A percentile compares a stretch with the other conserved stretches of the same genome.
Conservation (phyloP, 768 basidiomycete genomes). For the Leccinum obscurum region DNA sequence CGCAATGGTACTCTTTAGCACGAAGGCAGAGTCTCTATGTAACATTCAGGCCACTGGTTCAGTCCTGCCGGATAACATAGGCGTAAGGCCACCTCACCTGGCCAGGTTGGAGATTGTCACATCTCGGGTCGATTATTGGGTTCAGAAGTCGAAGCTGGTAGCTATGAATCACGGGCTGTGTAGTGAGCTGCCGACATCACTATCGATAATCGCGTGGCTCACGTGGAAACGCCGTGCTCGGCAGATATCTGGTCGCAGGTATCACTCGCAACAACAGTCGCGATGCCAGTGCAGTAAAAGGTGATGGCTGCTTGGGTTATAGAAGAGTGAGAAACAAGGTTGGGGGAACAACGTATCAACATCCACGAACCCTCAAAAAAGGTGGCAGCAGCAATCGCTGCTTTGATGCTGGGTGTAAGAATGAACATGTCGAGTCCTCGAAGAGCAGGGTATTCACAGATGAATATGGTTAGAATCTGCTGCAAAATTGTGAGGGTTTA, state of each 20-base stretch:
- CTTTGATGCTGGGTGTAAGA: slow-evolving; percentile 12
- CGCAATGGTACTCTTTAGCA: slow-evolving; percentile 47
- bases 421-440: slow-evolving; percentile 18
- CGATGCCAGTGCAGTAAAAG: slow-evolving; percentile 59
- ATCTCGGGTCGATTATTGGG: slow-evolving; percentile 45
- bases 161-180: slow-evolving; percentile 26
- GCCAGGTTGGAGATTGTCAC: slow-evolving; percentile 54
- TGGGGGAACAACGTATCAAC: no score
- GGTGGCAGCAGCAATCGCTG: slow-evolving; percentile 11
- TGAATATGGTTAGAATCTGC: neutral
- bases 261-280: slow-evolving; percentile 57
- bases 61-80: no score
- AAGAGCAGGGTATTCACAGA: neutral
- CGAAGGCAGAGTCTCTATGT: no score
- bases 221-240: slow-evolving; percentile 32
- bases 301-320: slow-evolving; percentile 36
- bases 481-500: slow-evolving; percentile 7
- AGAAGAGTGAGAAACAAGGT: slow-evolving; percentile 20
- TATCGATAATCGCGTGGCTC: no score
- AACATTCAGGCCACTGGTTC: no score
- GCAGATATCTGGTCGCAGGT: slow-evolving; percentile 67
- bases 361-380: slow-evolving; percentile 19
- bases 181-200: no score
- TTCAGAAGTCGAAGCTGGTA: slow-evolving; percentile 64
- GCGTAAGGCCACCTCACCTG: slow-evolving; percentile 35